Conservation (phyloP, 257 asterid genomes). For the Nicotiana noctiflora region DNA sequence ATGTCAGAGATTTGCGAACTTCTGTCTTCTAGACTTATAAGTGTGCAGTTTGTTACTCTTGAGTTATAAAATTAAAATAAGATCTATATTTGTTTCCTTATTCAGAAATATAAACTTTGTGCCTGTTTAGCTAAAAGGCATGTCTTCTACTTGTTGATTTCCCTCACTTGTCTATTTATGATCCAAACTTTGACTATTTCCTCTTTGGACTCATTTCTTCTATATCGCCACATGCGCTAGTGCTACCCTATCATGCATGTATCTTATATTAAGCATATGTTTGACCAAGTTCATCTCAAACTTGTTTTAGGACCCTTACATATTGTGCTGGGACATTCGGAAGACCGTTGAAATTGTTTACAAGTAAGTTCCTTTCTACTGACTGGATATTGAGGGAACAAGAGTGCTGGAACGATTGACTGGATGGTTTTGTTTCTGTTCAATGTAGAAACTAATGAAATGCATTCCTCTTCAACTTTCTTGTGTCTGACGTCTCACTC, state of each 20-base stretch:
- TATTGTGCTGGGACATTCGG: conserved; percentile 95
- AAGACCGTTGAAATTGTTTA: conserved; percentile 82
- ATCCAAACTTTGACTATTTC: not conserved
- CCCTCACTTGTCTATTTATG: not conserved
- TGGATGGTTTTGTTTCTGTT: not conserved
- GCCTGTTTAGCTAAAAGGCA: not conserved
- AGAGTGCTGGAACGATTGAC: not conserved
- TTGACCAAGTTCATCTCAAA: conserved; percentile 9
- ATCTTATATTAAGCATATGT: not conserved
- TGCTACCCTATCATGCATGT: not conserved
- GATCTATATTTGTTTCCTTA: not conserved
- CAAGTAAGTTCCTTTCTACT: conserved; percentile 55
- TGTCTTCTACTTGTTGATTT: not conserved
- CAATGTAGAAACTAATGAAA: not conserved
- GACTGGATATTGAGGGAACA: not conserved
- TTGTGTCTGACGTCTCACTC: not conserved
- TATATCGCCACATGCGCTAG: not conserved
- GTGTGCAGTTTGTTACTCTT: no score
- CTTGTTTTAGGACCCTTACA: conserved; percentile 72
- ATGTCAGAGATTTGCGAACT: no score
- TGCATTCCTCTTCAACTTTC: not conserved
- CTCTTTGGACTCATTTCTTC: not conserved
- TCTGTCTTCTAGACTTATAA: no score
- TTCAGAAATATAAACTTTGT: not conserved
- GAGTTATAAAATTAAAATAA: not conserved